Conservation (phyloP, 1,284 basidiomycete species). For the Ustilago vetiveriae region DNA sequence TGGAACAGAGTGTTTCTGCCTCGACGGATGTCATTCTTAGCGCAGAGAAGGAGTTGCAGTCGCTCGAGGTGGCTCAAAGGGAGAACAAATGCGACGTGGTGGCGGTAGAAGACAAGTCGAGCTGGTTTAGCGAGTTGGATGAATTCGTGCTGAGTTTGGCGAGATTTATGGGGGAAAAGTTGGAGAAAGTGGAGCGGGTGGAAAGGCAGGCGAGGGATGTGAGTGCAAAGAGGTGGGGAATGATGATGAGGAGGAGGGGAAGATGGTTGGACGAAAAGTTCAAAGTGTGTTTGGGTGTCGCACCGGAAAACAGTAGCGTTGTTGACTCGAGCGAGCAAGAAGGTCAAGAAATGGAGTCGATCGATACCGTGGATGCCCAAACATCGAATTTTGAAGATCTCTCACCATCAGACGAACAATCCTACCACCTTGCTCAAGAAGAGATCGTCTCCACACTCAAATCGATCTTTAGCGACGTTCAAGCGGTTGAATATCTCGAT, state of each 20-base stretch:
- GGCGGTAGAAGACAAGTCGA: conserved; percentile 46
- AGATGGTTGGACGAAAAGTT: conserved; percentile 42
- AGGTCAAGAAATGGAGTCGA: background rate
- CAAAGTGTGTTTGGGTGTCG: conserved; percentile 31
- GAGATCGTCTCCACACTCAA: conserved; percentile 11
- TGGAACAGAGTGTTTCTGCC: conserved; percentile 38
- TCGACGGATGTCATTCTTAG: conserved; percentile 29
- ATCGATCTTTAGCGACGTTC: conserved; percentile 45
- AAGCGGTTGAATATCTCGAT: conserved; percentile 57
- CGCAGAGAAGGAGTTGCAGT: conserved; percentile 24
- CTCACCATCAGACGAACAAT: conserved; percentile 24
- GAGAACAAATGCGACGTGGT: conserved; percentile 50
- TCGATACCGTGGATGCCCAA: background rate
- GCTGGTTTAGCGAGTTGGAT: conserved; percentile 62
- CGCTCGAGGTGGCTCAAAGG: conserved; percentile 43
- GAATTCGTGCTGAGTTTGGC: conserved; percentile 54
- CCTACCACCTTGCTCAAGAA: conserved; percentile 29
- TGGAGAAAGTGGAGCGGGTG: conserved; percentile 45
- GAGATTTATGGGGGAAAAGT: conserved; percentile 57
- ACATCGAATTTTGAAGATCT: conserved; percentile 8
- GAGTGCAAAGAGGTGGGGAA: conserved; percentile 24
- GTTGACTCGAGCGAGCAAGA: conserved; percentile 10
- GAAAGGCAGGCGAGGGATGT: conserved; percentile 46
- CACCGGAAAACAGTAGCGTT: conserved; percentile 16
- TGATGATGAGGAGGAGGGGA: conserved; percentile 28